Evolutionary conservation across 2,329 filamentous ascomycete species (phyloP).

Genomic region (Teratosphaeria viscida): DNA sequence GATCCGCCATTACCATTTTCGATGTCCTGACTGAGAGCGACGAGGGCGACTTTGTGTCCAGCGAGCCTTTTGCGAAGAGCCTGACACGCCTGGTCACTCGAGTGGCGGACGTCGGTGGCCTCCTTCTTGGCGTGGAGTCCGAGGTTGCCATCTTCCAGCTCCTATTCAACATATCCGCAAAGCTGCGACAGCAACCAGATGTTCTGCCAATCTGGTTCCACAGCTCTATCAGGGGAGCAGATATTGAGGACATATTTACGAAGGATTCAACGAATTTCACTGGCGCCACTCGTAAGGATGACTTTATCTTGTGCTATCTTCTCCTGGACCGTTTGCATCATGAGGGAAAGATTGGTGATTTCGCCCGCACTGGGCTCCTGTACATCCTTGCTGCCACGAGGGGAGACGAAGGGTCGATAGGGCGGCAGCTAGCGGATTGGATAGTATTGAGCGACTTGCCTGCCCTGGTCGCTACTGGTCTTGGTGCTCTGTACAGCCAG

Average conservation of each 20-base stretch:
- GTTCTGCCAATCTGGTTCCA: conserved; percentile 91
- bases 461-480: conserved; percentile 89
- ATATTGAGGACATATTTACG: conserved; percentile 29
- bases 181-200: conserved; percentile 79
- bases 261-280: conserved; percentile 60
- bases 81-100: conserved; percentile 76
- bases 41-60: conserved; percentile 88
- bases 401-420: conserved; percentile 25
- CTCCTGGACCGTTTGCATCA: conserved; percentile 95
- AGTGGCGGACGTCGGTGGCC: conserved; percentile 63
- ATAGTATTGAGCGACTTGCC: conserved; percentile 94
- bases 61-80: conserved; percentile 71
- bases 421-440: conserved; percentile 80
- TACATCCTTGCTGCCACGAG: conserved; percentile 93
- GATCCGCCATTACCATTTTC: conserved; percentile 76
- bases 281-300: conserved; percentile 73
- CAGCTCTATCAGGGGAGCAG: conserved; percentile 26
- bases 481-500: conserved; percentile 68
- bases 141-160: conserved; percentile 86
- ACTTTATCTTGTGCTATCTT: conserved; percentile 93
- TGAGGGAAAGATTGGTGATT: conserved; percentile 88
- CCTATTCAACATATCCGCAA: conserved; percentile 90
- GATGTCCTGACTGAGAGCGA: conserved; percentile 90
- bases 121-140: conserved; percentile 66
- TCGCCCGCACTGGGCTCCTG: conserved; percentile 82